Evolutionary conservation across 257 asterid species (phyloP).

Genomic region (Capsicum chinense): DNA sequence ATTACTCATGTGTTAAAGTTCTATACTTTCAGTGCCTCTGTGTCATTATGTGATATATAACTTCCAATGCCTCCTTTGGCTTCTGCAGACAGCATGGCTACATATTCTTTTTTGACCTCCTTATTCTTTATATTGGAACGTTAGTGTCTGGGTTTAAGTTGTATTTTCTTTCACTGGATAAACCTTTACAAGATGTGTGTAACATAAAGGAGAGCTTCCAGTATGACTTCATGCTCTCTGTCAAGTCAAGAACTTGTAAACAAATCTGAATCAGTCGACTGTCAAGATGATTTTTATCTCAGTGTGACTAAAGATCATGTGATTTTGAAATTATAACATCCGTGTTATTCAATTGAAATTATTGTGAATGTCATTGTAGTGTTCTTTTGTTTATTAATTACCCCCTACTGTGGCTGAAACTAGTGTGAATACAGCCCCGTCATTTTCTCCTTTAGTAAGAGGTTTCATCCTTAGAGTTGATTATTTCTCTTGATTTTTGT

Average conservation of each 20-base stretch:
- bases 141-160: background rate
- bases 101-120: background rate
- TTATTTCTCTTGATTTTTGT: background rate
- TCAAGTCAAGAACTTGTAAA: background rate
- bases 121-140: background rate
- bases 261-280: background rate
- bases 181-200: background rate
- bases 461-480: background rate
- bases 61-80: background rate
- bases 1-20: background rate
- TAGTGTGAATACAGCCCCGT: background rate
- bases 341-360: background rate
- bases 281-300: background rate
- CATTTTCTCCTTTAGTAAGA: conserved; percentile 23
- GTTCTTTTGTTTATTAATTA: background rate
- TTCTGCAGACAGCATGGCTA: background rate
- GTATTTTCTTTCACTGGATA: background rate
- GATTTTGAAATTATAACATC: conserved; percentile 9
- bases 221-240: conserved; percentile 9
- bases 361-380: conserved; percentile 2
- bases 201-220: background rate
- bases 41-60: background rate
- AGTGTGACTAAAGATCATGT: background rate
- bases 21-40: background rate
- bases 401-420: background rate